Evolutionary conservation across 768 basidiomycete species (phyloP).

Genomic region (Termitomyces sp.): DNA sequence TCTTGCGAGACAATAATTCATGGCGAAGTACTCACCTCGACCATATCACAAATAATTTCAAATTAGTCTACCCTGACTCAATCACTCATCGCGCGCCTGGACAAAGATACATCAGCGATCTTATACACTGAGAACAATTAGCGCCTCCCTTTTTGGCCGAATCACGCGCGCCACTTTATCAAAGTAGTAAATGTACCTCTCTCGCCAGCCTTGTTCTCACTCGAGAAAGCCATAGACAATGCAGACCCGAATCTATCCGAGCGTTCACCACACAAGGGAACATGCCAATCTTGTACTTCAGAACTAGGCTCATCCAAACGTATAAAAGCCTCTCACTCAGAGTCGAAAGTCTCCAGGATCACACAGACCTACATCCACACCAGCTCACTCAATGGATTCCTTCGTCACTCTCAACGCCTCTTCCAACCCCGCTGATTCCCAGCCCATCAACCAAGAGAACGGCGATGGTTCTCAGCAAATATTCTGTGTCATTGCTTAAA

Average conservation of each 20-base stretch:
- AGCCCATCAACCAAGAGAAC: not conserved
- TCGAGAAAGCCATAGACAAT: not conserved
- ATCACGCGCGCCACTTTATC: too few species aligned
- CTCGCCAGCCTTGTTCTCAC: not conserved
- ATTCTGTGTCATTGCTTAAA: not conserved
- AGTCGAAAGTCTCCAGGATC: not conserved
- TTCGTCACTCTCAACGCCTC: not conserved
- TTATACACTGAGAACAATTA: not conserved
- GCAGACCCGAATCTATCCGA: too few species aligned
- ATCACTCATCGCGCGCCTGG: not conserved
- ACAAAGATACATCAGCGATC: not conserved
- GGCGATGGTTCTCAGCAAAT: too few species aligned
- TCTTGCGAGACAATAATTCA: not conserved
- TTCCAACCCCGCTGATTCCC: not conserved
- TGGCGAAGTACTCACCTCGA: not conserved
- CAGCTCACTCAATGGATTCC: not conserved
- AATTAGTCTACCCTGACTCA: not conserved
- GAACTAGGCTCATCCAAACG: not conserved
- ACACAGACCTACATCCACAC: not conserved
- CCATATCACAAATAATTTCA: not conserved
- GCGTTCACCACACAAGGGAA: not conserved
- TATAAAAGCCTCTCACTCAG: not conserved
- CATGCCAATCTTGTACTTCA: not conserved
- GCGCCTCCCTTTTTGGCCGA: not conserved
- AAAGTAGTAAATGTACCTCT: not conserved